A percentile compares a stretch with the other conserved stretches of the same genome.
These are phyloP conservation scores for Quercus lobata DNA, from an alignment of 331 rosid species.

Conservation along the genomic window DNA sequence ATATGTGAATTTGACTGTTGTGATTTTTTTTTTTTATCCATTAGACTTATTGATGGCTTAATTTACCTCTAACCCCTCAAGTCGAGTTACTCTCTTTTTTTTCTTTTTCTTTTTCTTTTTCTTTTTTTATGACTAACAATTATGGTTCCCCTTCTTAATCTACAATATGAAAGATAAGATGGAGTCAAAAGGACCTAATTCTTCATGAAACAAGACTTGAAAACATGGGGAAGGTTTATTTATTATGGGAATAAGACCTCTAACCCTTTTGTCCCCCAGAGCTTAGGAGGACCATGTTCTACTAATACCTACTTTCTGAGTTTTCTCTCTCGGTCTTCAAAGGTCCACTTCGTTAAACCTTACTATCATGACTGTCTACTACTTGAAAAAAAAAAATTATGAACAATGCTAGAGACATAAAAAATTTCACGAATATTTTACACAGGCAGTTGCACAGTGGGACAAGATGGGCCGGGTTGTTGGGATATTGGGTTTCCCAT, in stretches of 20 bases:
- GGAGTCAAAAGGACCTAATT: conserved; percentile 7
- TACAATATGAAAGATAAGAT: conserved; percentile 21
- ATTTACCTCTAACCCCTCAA: too few relatives aligned
- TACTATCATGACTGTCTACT: conserved; percentile 3
- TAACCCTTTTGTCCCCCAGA: conserved; percentile 50
- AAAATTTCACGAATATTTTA: too few relatives aligned
- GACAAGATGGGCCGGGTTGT: neutral
- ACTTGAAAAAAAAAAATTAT: neutral
- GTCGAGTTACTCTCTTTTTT: too few relatives aligned
- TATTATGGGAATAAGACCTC: conserved; percentile 28
- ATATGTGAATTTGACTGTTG: too few relatives aligned
- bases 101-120: too few relatives aligned
- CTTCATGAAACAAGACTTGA: neutral
- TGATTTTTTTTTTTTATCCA: too few relatives aligned
- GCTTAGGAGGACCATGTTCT: conserved; percentile 58
- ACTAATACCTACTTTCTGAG: conserved; percentile 11
- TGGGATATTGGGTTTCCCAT: neutral
- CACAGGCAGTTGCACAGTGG: neutral
- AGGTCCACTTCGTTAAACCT: conserved; percentile 25
- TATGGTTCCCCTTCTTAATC: too few relatives aligned
- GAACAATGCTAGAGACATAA: too few relatives aligned
- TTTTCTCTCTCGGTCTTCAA: neutral
- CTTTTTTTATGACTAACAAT: too few relatives aligned
- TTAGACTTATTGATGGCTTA: too few relatives aligned
- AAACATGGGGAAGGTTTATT: conserved; percentile 6